phyloP scores from a whole-genome alignment of 805 yeast species.

The Myxozyma udenii region DNA sequence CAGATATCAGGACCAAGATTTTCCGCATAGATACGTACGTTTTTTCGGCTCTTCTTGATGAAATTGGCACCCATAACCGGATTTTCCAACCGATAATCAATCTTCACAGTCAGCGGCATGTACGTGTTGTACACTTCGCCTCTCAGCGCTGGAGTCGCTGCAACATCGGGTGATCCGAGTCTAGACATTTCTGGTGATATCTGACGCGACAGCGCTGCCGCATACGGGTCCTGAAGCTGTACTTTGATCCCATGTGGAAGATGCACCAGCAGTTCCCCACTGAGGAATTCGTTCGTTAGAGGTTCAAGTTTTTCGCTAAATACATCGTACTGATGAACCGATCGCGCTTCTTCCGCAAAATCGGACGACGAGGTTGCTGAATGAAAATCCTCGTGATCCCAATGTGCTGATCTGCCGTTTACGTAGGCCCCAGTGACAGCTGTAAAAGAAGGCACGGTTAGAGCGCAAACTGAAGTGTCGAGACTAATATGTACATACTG shows the following conservation, averaged over 20 bases:
- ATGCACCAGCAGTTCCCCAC: conserved; percentile 60
- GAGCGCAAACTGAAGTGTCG: no score
- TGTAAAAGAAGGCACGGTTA: background rate
- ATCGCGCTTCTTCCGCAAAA: conserved; percentile 18
- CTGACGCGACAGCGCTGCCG: conserved; percentile 14
- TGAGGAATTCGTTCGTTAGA: conserved; percentile 52
- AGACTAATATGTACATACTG: conserved; percentile 39
- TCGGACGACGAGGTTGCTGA: conserved; percentile 36
- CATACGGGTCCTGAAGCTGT: conserved; percentile 50
- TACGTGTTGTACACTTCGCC: conserved; percentile 45
- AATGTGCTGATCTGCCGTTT: conserved; percentile 58
- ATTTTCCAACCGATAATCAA: conserved; percentile 62
- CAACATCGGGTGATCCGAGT: conserved; percentile 24
- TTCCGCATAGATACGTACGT: conserved; percentile 7
- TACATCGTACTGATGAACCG: conserved; percentile 32
- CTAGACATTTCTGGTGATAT: conserved; percentile 29
- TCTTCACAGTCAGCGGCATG: conserved; percentile 68
- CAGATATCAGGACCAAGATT: background rate
- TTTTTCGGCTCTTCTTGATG: conserved; percentile 43
- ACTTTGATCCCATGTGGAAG: conserved; percentile 67
- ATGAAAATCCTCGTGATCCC: conserved; percentile 54
- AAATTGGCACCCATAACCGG: conserved; percentile 75
- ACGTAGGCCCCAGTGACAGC: conserved; percentile 61
- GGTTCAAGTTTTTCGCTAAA: conserved; percentile 30
- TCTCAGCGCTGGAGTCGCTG: conserved; percentile 36